phyloP scores from a whole-genome alignment of 805 yeast species.

The Candida awuae region DNA sequence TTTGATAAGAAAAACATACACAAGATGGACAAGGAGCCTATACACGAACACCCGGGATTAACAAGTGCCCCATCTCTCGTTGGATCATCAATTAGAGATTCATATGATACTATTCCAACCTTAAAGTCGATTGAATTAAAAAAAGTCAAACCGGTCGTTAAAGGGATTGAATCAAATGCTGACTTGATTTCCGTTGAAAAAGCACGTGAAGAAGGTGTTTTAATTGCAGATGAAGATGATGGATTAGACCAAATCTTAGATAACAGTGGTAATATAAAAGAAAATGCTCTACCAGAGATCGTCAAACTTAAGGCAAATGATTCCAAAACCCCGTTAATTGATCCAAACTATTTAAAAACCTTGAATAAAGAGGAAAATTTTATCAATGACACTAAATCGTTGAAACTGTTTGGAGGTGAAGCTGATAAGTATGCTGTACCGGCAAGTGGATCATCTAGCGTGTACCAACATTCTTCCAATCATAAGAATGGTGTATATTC shows the following conservation, averaged over 20 bases:
- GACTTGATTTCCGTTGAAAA: conserved; percentile 27
- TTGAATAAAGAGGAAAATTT: conserved; percentile 2
- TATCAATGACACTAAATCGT: conserved; percentile 8
- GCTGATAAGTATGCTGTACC: conserved; percentile 30
- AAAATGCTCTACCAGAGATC: conserved; percentile 32
- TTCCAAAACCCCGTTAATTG: background rate
- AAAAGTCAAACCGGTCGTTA: conserved; percentile 36
- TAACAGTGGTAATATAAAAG: conserved; percentile 44
- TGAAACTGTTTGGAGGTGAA: conserved; percentile 25
- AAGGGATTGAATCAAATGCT: conserved; percentile 29
- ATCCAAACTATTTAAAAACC: background rate
- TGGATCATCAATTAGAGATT: conserved; percentile 38
- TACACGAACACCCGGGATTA: background rate
- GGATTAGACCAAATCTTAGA: conserved; percentile 47
- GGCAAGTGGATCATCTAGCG: conserved; percentile 23
- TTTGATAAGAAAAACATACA: background rate
- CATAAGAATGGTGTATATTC: conserved; percentile 4
- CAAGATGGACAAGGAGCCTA: conserved; percentile 30
- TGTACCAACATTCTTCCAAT: conserved; percentile 6
- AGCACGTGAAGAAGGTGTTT: conserved; percentile 40
- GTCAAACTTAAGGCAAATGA: conserved; percentile 11
- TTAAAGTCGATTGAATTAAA: conserved; percentile 14
- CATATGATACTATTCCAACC: conserved; percentile 12
- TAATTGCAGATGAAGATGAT: conserved; percentile 51
- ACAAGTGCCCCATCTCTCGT: conserved; percentile 42